Conservation (phyloP, 139 green algal species). For the Picochlorum sp. region DNA sequence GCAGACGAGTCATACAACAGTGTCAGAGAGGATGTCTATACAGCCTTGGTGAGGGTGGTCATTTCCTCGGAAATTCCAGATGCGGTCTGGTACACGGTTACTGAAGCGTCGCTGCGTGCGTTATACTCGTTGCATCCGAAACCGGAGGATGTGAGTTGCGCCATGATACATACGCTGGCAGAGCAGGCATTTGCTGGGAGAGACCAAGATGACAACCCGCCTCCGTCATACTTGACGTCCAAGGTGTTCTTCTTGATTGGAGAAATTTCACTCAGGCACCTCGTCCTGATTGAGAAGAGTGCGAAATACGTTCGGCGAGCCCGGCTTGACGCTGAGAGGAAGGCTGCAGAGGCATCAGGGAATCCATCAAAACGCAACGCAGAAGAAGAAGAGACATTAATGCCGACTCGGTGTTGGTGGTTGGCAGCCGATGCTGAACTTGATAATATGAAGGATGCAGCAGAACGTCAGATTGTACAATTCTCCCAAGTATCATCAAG, state of each 20-base stretch:
- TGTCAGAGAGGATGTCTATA: slow-evolving; percentile 30
- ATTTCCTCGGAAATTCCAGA: slow-evolving; percentile 35
- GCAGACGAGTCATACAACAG: slow-evolving; percentile 7
- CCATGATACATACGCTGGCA: slow-evolving; percentile 41
- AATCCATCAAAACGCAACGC: slow-evolving; percentile 9
- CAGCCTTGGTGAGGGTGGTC: slow-evolving; percentile 30
- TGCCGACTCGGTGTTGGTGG: slow-evolving; percentile 50
- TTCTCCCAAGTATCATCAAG: slow-evolving; percentile 42
- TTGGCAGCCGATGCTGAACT: slow-evolving; percentile 58
- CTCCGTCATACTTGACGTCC: slow-evolving; percentile 19
- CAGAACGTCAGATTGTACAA: slow-evolving; percentile 54
- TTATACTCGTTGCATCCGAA: slow-evolving; percentile 73
- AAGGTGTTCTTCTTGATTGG: slow-evolving; percentile 72
- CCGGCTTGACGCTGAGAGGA: slow-evolving; percentile 35
- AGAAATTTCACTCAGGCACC: slow-evolving; percentile 67
- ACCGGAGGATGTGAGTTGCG: slow-evolving; percentile 45
- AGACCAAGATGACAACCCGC: background rate
- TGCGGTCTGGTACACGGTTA: slow-evolving; percentile 54
- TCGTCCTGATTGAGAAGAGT: slow-evolving; percentile 62
- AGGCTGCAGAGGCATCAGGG: slow-evolving; percentile 26
- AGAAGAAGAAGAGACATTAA: slow-evolving; percentile 47
- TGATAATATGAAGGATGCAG: slow-evolving; percentile 53
- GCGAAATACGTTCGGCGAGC: slow-evolving; percentile 47
- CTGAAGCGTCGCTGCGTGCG: slow-evolving; percentile 62
- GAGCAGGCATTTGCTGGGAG: background rate